Evolutionary conservation across 2,329 filamentous ascomycete species (phyloP), one percentile per base, ranked within the genome.

Genomic region (Ophiostoma sp.): DNA sequence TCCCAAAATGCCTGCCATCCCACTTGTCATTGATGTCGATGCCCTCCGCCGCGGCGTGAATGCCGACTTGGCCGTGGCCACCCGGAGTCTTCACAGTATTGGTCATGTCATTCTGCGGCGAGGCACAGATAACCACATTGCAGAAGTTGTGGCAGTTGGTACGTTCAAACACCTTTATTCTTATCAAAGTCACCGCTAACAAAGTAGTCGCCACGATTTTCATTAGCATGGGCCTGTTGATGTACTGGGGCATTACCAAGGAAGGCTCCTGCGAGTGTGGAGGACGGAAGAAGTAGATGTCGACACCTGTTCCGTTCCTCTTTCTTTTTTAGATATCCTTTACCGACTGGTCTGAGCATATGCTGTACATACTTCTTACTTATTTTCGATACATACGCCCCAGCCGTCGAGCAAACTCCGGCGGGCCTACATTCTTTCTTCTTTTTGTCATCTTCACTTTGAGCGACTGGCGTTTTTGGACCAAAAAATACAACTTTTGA

Each of bases 181-280:
- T 22, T 22, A 11, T 19, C 17, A 63, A 3, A 6, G 9, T 9
- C 17, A n/a, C 9, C 25, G 8, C 57, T 50, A 68, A 70, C 52
- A 12, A 1, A 7, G 7, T 9, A 72, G 70, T 66, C 33, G n/a
- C 11, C n/a, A 28, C 59, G 2, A 72, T 74, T 36, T 12, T 36
- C 25, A 25, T 74, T 19, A 72, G 57, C 9, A 66, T 70, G 63
- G 55, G 73, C 25, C 25, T 61, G 7, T 39, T 74, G 31, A n/a
- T 74, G 31, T 74, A 72, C 25, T 74, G 73, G 73, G 73, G 73
- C 64, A 69, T 74, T 42, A 69, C 33, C 2, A 74, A 70, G 31
- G 19, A 59, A 6, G 73, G 73, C 31, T 72, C 73, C 0, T 74
- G 73, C 48, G 52, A 72, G 17, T 74, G 66, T 31, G 42, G 55